Evolutionary conservation across 306 rosid genomes (phyloP).

Genomic region (Dalbergia cultrata): DNA sequence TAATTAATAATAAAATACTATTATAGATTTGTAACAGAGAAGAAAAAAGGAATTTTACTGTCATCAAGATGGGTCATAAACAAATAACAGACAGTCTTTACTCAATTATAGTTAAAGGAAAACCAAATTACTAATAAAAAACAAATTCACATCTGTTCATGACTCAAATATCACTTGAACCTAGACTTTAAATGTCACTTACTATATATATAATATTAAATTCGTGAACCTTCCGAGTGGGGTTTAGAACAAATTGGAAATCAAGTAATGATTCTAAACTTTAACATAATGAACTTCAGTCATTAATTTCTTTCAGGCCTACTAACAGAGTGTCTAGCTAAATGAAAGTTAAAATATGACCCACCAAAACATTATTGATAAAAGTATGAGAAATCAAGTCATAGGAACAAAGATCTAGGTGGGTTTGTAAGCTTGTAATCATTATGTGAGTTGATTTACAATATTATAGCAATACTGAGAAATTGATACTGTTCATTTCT

Average conservation of each 20-base stretch:
- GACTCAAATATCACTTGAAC: neutral
- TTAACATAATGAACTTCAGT: constrained; percentile 32
- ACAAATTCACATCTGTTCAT: neutral
- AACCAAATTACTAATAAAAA: neutral
- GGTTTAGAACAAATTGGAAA: constrained; percentile 16
- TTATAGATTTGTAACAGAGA: no score
- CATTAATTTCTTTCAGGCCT: constrained; percentile 37
- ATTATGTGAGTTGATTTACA: constrained; percentile 40
- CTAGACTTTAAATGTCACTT: neutral
- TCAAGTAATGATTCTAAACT: constrained; percentile 34
- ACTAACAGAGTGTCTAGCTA: constrained; percentile 22
- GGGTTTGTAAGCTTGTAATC: constrained; percentile 43
- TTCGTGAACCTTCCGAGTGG: constrained; percentile 5
- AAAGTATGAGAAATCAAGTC: constrained; percentile 26
- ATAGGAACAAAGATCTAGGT: constrained; percentile 41
- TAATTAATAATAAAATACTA: no score
- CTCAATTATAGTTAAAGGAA: neutral
- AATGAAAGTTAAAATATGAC: constrained; percentile 32
- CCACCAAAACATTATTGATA: neutral
- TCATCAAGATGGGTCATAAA: neutral
- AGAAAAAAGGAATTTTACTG: neutral
- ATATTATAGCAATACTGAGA: constrained; percentile 2
- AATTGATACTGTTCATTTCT: constrained; percentile 16
- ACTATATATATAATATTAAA: neutral
- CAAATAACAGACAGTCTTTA: neutral